Conservation (phyloP, 2,329 filamentous ascomycete species). For the Fusarium denticulatum region DNA sequence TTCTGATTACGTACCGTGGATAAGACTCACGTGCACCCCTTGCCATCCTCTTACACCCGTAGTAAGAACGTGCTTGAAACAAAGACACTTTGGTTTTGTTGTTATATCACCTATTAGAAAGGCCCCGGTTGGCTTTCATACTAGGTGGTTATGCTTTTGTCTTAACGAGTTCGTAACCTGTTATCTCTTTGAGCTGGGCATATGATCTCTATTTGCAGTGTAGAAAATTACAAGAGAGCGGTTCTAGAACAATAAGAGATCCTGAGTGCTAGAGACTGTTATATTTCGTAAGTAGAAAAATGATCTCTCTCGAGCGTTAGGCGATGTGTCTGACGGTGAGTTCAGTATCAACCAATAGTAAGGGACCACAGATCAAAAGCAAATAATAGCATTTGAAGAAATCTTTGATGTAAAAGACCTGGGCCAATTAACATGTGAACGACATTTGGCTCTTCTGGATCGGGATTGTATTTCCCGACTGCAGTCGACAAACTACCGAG, state of each 20-base stretch:
- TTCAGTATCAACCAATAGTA: neutral
- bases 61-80: neutral
- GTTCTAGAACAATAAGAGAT: neutral
- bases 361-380: neutral
- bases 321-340: neutral
- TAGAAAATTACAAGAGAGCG: neutral
- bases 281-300: neutral
- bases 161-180: no score
- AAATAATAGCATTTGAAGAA: neutral
- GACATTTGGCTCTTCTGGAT: neutral
- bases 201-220: neutral
- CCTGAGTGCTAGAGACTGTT: no score
- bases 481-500: neutral
- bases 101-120: neutral
- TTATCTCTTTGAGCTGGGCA: neutral
- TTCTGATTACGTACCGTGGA: neutral
- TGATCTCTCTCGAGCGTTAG: neutral
- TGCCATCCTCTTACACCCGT: neutral
- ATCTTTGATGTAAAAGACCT: neutral
- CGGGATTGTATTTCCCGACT: neutral
- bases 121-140: no score
- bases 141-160: no score
- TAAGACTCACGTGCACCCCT: conserved; percentile 17
- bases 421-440: neutral
- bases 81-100: neutral